Base-by-base conservation (phyloP, 2,329 filamentous ascomycete species). In the Grosmannia penicillata region DNA sequence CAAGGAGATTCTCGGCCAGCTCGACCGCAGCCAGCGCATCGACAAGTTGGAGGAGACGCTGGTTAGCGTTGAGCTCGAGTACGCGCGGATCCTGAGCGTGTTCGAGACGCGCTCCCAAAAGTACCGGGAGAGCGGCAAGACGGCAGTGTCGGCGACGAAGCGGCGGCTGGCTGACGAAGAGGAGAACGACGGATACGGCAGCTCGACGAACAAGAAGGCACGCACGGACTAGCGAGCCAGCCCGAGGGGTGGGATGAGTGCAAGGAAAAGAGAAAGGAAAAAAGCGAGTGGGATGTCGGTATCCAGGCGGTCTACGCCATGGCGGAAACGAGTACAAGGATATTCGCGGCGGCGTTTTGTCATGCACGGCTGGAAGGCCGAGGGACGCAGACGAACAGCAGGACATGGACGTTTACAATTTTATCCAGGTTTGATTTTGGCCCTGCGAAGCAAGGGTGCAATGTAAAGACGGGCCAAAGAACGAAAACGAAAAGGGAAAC, bases 31-130 rank as follows among this genome's bases (percentile, higher is more conserved):
- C 0, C 82, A 89, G 54, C 69, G 81, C 26, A 72, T 81, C 8
- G 70, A 82, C 41, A 84, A 80, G 62, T 62, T 93, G 4, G 72
- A 82, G 36, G 70, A 80, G 47, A 79, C 78, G 0, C 60, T 86
- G 18, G 62, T 67, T 14, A 71, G 70, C 34, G 78, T 89, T 14
- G 72, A 82, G 50, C 68, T 75, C 36, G 82, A 85, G 47, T 89
- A 86, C 55, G 70, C 71, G n/a, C 66, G 74, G 38, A 60, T 85
- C 29, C 57, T 89, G 27, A 56, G 58, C 14, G 57, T 60, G 36
- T 55, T 56, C 27, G 65, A 72, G 37, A 56, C 58, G n/a, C 53
- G 51, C 19, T 50, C 55, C 37, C 39, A 7, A 32, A n/a, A 22
- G 8, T 26, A 21, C 18, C 15, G 15, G 6, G 31, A n/a, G 14